phyloP scores from a whole-genome alignment of 345 rosid genomes.

The Rhizophora mangle region DNA sequence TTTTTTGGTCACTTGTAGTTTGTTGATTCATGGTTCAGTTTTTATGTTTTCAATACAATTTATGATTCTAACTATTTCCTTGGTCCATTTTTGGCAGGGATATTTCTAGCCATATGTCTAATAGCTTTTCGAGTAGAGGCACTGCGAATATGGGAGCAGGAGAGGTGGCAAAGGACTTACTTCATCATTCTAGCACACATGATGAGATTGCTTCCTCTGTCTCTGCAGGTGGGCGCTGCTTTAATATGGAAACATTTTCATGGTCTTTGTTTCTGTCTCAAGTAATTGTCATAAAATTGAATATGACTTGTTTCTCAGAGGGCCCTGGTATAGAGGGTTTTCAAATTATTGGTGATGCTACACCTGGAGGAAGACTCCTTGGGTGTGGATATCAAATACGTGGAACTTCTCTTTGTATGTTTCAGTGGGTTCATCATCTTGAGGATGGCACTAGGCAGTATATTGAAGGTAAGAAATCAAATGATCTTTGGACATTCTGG shows the following conservation, averaged over 20 bases:
- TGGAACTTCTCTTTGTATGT: constrained; percentile 96
- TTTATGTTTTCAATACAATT: too few species aligned
- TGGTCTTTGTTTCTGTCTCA: neutral
- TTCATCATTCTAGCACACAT: constrained; percentile 22
- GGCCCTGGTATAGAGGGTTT: constrained; percentile 91
- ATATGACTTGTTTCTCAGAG: constrained; percentile 39
- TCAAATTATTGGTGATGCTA: constrained; percentile 85
- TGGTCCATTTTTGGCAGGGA: constrained; percentile 19
- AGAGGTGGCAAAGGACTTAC: constrained; percentile 24
- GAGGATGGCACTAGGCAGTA: constrained; percentile 91
- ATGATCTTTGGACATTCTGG: neutral
- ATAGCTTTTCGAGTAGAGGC: constrained; percentile 28
- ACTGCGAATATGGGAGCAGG: constrained; percentile 14
- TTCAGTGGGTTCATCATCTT: constrained; percentile 99
- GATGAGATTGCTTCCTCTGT: constrained; percentile 35
- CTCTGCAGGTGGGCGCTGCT: constrained; percentile 44
- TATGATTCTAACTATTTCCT: neutral
- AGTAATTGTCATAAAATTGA: constrained; percentile 10
- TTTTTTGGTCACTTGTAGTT: too few species aligned
- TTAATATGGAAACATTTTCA: constrained; percentile 4
- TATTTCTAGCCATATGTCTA: constrained; percentile 16
- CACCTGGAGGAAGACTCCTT: constrained; percentile 86
- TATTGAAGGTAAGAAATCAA: constrained; percentile 68
- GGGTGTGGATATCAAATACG: constrained; percentile 89
- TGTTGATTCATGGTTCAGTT: too few species aligned